A percentile compares a stretch with the other conserved stretches of the same genome.
These are phyloP conservation scores for Plectosphaerella plurivora DNA, from an alignment of 2,329 filamentous ascomycete species.

Conservation along the genomic window DNA sequence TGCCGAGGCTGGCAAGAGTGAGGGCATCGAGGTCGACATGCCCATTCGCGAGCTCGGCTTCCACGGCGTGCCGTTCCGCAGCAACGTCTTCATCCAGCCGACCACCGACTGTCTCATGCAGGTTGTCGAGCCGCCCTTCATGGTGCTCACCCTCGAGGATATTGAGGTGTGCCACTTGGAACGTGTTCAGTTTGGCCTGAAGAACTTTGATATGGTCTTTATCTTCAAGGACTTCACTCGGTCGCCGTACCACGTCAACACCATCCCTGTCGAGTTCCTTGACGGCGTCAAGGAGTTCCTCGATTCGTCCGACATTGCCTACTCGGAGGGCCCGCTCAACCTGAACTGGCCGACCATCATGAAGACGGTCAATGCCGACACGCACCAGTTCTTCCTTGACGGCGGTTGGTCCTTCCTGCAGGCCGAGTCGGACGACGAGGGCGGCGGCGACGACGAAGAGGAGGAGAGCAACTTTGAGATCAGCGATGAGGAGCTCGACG, in stretches of 20 bases:
- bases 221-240: constrained; percentile 96
- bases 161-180: constrained; percentile 96
- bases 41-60: constrained; percentile 95
- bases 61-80: constrained; percentile 92
- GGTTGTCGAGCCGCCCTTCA: constrained; percentile 93
- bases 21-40: constrained; percentile 90
- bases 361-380: constrained; percentile 95
- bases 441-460: constrained; percentile 70
- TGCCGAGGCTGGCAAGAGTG: constrained; percentile 86
- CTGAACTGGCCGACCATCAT: constrained; percentile 99
- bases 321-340: constrained; percentile 90
- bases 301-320: constrained; percentile 92
- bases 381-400: constrained; percentile 91
- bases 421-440: constrained; percentile 83
- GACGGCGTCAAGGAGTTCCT: constrained; percentile 98
- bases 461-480: constrained; percentile 94
- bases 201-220: constrained; percentile 98
- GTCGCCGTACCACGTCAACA: constrained; percentile 92
- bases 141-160: constrained; percentile 91
- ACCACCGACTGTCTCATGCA: constrained; percentile 97
- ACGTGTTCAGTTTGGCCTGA: constrained; percentile 91
- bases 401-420: constrained; percentile 94
- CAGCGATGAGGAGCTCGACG: constrained; percentile 79
- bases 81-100: constrained; percentile 91
- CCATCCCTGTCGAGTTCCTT: constrained; percentile 90